These are phyloP conservation scores for Melampsora americana DNA, from an alignment of 1,284 basidiomycete genomes.

Conservation along the genomic window DNA sequence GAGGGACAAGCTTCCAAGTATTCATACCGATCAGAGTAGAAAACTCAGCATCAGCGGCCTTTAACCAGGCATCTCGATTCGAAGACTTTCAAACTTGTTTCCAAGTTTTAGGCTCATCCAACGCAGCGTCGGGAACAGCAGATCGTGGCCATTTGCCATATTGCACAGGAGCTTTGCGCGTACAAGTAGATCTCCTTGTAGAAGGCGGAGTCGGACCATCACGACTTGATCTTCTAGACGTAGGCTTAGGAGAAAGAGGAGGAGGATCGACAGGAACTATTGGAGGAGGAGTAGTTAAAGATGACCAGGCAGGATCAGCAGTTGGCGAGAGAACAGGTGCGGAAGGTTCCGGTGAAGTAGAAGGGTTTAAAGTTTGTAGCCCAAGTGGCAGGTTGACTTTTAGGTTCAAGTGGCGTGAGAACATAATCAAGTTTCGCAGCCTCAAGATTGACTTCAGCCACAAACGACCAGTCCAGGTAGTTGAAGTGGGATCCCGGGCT, in stretches of 20 bases:
- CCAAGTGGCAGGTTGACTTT: neutral
- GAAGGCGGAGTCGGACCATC: too few relatives aligned
- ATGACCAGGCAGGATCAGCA: too few relatives aligned
- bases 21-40: too few relatives aligned
- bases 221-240: too few relatives aligned
- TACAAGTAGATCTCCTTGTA: neutral
- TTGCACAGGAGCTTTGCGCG: neutral
- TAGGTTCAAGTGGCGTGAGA: neutral
- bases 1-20: neutral
- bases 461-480: slow-evolving; percentile 8
- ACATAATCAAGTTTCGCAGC: neutral
- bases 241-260: too few relatives aligned
- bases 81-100: neutral
- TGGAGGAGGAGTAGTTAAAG: too few relatives aligned
- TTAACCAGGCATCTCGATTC: neutral
- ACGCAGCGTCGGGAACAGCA: neutral
- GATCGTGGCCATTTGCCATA: neutral
- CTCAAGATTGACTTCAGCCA: neutral
- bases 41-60: too few relatives aligned
- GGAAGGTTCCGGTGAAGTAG: too few relatives aligned
- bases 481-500: slow-evolving; percentile 5
- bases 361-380: too few relatives aligned
- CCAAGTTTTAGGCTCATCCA: neutral
- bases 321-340: too few relatives aligned
- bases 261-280: too few relatives aligned